phyloP scores from a whole-genome alignment of 2,329 filamentous ascomycete genomes.

The Fusarium lyarnte region DNA sequence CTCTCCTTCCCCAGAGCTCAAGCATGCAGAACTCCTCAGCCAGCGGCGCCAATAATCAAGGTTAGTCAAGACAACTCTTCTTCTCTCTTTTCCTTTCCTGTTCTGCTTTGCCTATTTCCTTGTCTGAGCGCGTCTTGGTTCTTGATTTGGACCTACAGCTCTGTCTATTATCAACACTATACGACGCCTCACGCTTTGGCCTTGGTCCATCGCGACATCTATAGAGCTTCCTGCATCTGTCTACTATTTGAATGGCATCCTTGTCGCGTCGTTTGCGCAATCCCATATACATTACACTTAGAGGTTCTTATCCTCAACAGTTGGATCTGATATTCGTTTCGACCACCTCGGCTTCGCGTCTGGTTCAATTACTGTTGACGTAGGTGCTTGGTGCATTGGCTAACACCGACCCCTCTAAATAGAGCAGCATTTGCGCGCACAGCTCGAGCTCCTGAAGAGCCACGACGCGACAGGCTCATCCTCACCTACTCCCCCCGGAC shows the following conservation, averaged over 20 bases:
- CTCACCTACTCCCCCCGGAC: constrained; percentile 40
- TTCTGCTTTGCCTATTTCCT: constrained; percentile 26
- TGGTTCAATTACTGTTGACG: constrained; percentile 26
- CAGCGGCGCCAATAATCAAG: constrained; percentile 48
- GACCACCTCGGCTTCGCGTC: constrained; percentile 15
- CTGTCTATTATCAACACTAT: constrained; percentile 12
- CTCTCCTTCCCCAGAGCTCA: constrained; percentile 41
- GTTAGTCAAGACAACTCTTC: constrained; percentile 42
- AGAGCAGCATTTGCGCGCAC: constrained; percentile 56
- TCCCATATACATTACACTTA: constrained; percentile 22
- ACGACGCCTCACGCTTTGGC: constrained; percentile 10
- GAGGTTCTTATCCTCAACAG: constrained; percentile 13
- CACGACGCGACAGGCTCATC: constrained; percentile 50
- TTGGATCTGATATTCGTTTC: constrained; percentile 18
- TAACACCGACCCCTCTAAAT: constrained; percentile 38
- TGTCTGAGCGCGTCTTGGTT: constrained; percentile 16
- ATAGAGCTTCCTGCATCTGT: constrained; percentile 30
- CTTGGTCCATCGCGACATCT: constrained; percentile 31
- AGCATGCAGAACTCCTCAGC: constrained; percentile 48
- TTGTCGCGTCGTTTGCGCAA: constrained; percentile 36
- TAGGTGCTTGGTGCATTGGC: constrained; percentile 33
- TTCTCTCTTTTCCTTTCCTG: constrained; percentile 19
- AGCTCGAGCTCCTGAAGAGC: constrained; percentile 56
- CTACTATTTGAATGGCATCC: constrained; percentile 35
- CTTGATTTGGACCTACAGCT: constrained; percentile 15